phyloP scores from a whole-genome alignment of 345 rosid species.

The Camelina laxa region DNA sequence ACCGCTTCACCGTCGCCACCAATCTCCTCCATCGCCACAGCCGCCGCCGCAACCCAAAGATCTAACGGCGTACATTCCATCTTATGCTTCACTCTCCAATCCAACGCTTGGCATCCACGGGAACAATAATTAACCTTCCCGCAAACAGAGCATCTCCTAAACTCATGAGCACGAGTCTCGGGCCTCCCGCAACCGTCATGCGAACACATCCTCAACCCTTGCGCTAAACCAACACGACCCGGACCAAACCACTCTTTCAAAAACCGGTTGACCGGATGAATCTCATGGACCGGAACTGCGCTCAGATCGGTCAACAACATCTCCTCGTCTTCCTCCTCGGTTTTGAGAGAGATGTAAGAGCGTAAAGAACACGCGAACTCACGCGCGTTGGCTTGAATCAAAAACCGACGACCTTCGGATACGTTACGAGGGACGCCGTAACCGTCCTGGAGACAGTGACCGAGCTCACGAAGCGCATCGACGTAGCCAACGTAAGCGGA shows the following conservation, averaged over 20 bases:
- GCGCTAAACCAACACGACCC: slow-evolving; percentile 32
- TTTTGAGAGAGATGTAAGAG: slow-evolving; percentile 12
- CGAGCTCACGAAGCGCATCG: slow-evolving; percentile 69
- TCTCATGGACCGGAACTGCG: slow-evolving; percentile 49
- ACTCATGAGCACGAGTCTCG: slow-evolving; percentile 83
- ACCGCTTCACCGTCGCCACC: too few relatives aligned
- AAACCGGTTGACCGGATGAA: slow-evolving; percentile 61
- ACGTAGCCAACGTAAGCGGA: slow-evolving; percentile 66
- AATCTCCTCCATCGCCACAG: too few relatives aligned
- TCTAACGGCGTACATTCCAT: slow-evolving; percentile 64
- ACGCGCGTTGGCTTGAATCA: slow-evolving; percentile 65
- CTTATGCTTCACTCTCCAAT: slow-evolving; percentile 85
- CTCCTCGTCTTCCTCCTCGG: background rate
- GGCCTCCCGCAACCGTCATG: slow-evolving; percentile 72
- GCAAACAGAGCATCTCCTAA: slow-evolving; percentile 85
- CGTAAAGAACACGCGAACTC: slow-evolving; percentile 55
- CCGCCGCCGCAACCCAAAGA: slow-evolving; percentile 47
- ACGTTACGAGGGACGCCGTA: slow-evolving; percentile 61
- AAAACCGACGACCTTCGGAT: slow-evolving; percentile 56
- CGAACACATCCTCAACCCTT: slow-evolving; percentile 54
- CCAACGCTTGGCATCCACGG: slow-evolving; percentile 89
- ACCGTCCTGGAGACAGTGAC: slow-evolving; percentile 77
- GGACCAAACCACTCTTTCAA: slow-evolving; percentile 64
- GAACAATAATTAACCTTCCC: slow-evolving; percentile 89
- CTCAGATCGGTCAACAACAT: background rate